Evolutionary conservation across 371 early-diverging fungal genomes (phyloP), one percentile per base, ranked within the genome.

Genomic region (Mortierella sp.): DNA sequence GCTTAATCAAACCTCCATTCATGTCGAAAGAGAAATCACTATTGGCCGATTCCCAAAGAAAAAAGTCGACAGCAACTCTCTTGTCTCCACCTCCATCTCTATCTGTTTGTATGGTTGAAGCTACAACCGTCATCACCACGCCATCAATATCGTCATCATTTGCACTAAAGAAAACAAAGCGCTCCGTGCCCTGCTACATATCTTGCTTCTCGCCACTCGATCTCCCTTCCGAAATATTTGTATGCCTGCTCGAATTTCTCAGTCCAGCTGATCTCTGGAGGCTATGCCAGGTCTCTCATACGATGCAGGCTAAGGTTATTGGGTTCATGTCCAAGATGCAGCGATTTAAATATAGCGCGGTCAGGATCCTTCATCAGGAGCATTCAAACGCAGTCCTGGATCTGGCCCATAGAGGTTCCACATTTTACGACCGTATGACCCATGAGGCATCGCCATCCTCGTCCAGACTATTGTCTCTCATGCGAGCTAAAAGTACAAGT

Each of bases 141-240:
- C 39, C 60, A 20, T 22, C 39, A 60, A 37, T 39, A 22, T 60
- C 39, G n/a, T 47, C 62, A 26, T 62, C 47, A 12, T 43, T 11
- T 18, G 3, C 47, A 39, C 20, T n/a, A 12, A 60, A 39, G 39
- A 60, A 60, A 39, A 20, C 20, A 60, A 45, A 45, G 3, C 37
- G 28, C 43, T n/a, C 9, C 28, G 35, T 37, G 4, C 77, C 68
- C 18, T 79, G 47, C 26, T 61, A 63, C 43, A 72, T 43, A 0
- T 67, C 72, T 3, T 80, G 75, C 54, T 80, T 80, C 22, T 80
- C 80, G 10, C 80, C 80, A 11, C 64, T 75, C 47, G 75, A 75
- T 20, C 63, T 80, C 10, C 80, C 80, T 0, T 61, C 57, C 1
- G 80, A 75, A 8, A 65, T 80, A 40, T 72, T 80, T 68, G 52